Percentiles rank a stretch among this genome's conserved stretches.
Evolutionary conservation across 306 rosid species (phyloP).

Genomic region (Vigna nakashimae): DNA sequence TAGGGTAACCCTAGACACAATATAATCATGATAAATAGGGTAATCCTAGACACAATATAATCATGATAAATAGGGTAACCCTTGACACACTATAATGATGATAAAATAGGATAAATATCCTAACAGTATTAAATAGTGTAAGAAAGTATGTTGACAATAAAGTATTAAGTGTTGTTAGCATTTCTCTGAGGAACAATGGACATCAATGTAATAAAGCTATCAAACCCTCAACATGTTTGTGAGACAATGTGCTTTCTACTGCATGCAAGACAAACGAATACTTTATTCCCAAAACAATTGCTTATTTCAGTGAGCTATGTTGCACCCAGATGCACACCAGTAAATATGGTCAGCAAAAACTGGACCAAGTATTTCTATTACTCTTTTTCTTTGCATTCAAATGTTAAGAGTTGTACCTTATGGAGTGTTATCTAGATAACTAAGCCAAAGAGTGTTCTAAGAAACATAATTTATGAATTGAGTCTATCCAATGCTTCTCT

Average conservation of each 20-base stretch:
- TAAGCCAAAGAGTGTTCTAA: not conserved
- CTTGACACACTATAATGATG: too few species aligned
- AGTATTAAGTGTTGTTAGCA: not conserved
- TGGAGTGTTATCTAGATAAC: conserved; percentile 22
- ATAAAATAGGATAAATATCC: too few species aligned
- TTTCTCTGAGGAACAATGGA: not conserved
- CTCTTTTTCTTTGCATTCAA: not conserved
- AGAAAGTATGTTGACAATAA: not conserved
- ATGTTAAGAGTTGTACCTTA: not conserved
- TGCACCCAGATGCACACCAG: not conserved
- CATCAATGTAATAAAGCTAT: not conserved
- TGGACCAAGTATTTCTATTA: not conserved
- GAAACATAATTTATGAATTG: conserved; percentile 11
- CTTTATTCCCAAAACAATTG: not conserved
- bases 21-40: too few species aligned
- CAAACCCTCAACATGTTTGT: not conserved
- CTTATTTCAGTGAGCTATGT: not conserved
- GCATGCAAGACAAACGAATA: not conserved
- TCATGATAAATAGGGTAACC: too few species aligned
- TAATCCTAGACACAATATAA: too few species aligned
- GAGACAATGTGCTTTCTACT: not conserved
- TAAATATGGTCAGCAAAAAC: not conserved
- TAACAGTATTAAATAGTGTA: not conserved
- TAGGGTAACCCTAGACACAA: too few species aligned
- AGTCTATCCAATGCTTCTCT: conserved; percentile 7